Base-by-base conservation (phyloP, 768 basidiomycete species). In the Xerocomellus chrysenteron region DNA sequence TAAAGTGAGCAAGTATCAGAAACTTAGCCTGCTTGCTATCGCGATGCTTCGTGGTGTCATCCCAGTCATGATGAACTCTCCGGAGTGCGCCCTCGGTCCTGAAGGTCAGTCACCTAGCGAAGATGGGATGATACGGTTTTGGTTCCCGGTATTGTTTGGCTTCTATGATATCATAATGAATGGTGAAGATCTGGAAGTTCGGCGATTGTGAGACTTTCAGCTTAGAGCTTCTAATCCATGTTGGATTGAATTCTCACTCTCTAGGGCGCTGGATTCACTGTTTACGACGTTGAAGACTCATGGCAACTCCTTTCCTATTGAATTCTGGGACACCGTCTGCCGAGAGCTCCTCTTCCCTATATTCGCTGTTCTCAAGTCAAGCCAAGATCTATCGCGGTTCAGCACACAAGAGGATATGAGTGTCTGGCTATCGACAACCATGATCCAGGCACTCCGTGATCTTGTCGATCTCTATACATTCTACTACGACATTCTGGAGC, bases 141-240 rank as follows among this genome's bases (percentile, higher is more conserved):
- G 97, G 97, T 94, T 91, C 77, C 97, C 97, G 0, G 86, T 93
- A 2, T 78, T 98, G 37, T 96, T 98, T 68, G 90, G 91, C n/a
- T 98, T 98, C 77, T 98, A 95, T 73, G 97, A 98, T 71, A 96
- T 99, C 52, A 96, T 99, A 69, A 98, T 99, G 96, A 98, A 97
- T 59, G 97, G 94, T 17, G 97, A 98, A 71, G 97, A 99, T 67
- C 76, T 99, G 28, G 97, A 99, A 82, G 94, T 99, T 50, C 86
- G 97, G 64, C 83, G 95, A 68, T 73, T 98, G 97, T 99, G 69
- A 76, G 93, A 79, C 13, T 52, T 50, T 33, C n/a, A 41, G 37
- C 37, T 14, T 19, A 35, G 30, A 17, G 5, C 32, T n/a, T 46
- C 6, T 52, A 13, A 36, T 47, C 48, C 57, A 28, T 55, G 37